Percentiles rank a stretch among this genome's conserved stretches.
Conservation (phyloP, 2,329 filamentous ascomycete species). For the Aplosporella prunicola region DNA sequence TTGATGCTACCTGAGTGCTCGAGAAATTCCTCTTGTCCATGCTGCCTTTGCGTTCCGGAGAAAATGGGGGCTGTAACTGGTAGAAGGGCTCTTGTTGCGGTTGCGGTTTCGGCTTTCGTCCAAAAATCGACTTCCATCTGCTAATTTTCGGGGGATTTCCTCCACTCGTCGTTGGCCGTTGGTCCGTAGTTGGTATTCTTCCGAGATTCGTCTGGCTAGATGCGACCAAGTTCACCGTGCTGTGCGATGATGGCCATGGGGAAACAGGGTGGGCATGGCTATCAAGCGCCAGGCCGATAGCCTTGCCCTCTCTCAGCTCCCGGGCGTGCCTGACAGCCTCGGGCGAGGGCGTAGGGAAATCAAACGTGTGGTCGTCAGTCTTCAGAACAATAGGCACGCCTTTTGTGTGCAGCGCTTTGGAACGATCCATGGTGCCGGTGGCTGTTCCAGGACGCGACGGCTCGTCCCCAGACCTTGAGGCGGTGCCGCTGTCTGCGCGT, state of each 20-base stretch:
- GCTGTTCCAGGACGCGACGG: conserved; percentile 26
- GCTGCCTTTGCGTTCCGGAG: conserved; percentile 17
- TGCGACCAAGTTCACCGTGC: conserved; percentile 23
- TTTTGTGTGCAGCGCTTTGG: conserved; percentile 28
- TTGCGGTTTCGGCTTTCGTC: conserved; percentile 20
- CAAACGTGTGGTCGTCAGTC: conserved; percentile 18
- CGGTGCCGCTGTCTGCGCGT: conserved; percentile 16
- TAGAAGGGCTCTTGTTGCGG: conserved; percentile 25
- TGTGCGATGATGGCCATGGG: too few species aligned
- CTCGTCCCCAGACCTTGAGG: conserved; percentile 27
- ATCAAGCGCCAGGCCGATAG: conserved; percentile 30
- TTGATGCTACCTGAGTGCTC: conserved; percentile 14
- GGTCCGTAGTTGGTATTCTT: conserved; percentile 10
- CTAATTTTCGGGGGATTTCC: conserved; percentile 29
- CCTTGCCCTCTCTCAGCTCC: conserved; percentile 17
- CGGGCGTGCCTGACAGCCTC: conserved; percentile 23
- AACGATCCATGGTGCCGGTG: conserved; percentile 24
- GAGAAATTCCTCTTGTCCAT: conserved; percentile 16
- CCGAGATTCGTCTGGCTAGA: neutral
- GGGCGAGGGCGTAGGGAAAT: conserved; percentile 21
- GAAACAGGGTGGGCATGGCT: too few species aligned
- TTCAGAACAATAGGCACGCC: conserved; percentile 17
- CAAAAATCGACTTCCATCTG: conserved; percentile 31
- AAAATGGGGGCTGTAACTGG: conserved; percentile 21
- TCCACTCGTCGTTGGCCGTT: conserved; percentile 14